Percentiles rank a stretch among this genome's conserved stretches.
Evolutionary conservation across 768 basidiomycete genomes (phyloP).

Genomic region (Lenzites betulinus): DNA sequence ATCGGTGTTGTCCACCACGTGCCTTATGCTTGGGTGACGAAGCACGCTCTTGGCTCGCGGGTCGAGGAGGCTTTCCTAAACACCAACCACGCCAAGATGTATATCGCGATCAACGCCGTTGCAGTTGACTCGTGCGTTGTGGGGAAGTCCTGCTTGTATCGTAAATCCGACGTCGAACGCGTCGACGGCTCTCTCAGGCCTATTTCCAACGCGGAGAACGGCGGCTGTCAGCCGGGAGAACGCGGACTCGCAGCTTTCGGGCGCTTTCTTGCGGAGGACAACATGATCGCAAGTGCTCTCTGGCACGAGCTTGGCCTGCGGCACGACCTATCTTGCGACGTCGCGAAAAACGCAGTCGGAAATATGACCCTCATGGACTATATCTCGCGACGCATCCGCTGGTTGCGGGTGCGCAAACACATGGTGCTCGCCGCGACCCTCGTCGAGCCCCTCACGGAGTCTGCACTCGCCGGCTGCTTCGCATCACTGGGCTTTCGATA

Average conservation of each 20-base stretch:
- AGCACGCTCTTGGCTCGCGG: conserved; percentile 70
- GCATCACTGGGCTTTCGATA: conserved; percentile 55
- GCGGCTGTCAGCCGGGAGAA: conserved; percentile 31
- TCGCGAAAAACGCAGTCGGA: conserved; percentile 86
- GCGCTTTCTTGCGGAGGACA: conserved; percentile 94
- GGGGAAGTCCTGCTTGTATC: conserved; percentile 94
- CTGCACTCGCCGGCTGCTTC: conserved; percentile 67
- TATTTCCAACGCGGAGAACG: conserved; percentile 27
- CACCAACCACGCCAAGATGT: conserved; percentile 98
- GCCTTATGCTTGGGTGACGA: conserved; percentile 80
- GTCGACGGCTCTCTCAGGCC: conserved; percentile 69
- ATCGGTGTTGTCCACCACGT: conserved; percentile 95
- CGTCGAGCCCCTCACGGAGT: conserved; percentile 92
- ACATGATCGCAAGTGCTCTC: conserved; percentile 90
- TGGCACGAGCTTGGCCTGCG: conserved; percentile 92
- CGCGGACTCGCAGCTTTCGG: conserved; percentile 79
- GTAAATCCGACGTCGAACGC: conserved; percentile 82
- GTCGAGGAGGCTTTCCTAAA: conserved; percentile 95
- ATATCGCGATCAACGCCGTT: conserved; percentile 88
- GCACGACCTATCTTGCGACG: conserved; percentile 90
- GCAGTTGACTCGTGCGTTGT: conserved; percentile 94
- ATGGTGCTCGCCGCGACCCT: conserved; percentile 90
- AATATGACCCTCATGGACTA: conserved; percentile 86
- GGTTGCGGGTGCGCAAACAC: conserved; percentile 95
- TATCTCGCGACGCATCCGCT: conserved; percentile 85